Base-by-base conservation (phyloP, 306 rosid genomes). In the Ziziphus jujuba region DNA sequence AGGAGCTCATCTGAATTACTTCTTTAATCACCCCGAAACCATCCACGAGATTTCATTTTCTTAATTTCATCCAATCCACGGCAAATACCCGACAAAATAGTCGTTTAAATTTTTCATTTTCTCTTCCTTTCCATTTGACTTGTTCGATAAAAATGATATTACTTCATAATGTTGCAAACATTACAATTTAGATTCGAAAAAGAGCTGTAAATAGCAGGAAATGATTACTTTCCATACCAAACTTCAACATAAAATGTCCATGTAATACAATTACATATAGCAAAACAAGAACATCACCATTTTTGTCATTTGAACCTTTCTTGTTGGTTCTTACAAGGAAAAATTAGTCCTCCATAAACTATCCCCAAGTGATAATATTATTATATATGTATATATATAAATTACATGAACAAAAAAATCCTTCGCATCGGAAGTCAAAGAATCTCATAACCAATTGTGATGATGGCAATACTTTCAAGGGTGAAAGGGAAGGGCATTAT, bases 361-460 rank as follows among this genome's bases (percentile, higher is more conserved):
- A 61, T 74, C 69, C 79, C 79, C 89, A 79, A 84, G 54, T 63
- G 66, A 71, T 64, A 45, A 50, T 53, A 24, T 77, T 38, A 31
- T 57, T 40, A 25, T 33, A 57, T 47, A 61, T 53, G 13, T 45
- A 62, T 59, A 55, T 54, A 44, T 64, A 67, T 40, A 85, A 76
- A 72, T 74, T 79, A 84, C 76, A 82, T 0, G 78, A 83, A 75
- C 71, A 65, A 87, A 89, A 83, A 82, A 87, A 75, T 87, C 38
- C 61, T 44, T 63, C 75, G 64, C 75, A 57, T 20, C 55, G 59
- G 67, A 67, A 60, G 67, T 57, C 77, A 89, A 89, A 81, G 86
- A 89, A 84, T 81, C 58, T 66, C 72, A 72, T 53, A 65, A 50
- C 24, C 60, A 17, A 69, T 43, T 78, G 80, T 70, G 49, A 7